Percentiles rank a stretch among this genome's conserved stretches.
Evolutionary conservation across 2,329 filamentous ascomycete species (phyloP).

Genomic region (Botrytis fragariae): DNA sequence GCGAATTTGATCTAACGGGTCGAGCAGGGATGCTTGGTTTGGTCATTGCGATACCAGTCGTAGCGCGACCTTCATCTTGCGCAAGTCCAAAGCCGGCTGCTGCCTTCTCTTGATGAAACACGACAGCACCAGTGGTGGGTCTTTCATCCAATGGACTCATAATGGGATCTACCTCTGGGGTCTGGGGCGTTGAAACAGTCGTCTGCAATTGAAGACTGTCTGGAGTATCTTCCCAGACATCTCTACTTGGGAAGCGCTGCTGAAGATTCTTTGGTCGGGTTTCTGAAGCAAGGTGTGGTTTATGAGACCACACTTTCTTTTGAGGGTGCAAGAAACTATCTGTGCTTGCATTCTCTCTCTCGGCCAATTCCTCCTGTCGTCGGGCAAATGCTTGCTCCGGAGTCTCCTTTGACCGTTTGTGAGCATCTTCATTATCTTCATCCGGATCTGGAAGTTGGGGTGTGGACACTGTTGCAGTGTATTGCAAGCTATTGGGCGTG

Average conservation of each 20-base stretch:
- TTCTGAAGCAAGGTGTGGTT: conserved; percentile 52
- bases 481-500: conserved; percentile 78
- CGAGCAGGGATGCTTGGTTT: conserved; percentile 59
- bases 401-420: conserved; percentile 39
- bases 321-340: conserved; percentile 54
- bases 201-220: conserved; percentile 79
- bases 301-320: conserved; percentile 49
- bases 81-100: conserved; percentile 27
- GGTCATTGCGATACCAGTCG: conserved; percentile 46
- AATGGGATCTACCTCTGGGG: conserved; percentile 42
- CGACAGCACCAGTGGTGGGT: conserved; percentile 36
- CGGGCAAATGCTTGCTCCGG: conserved; percentile 65
- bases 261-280: conserved; percentile 53
- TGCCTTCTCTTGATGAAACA: conserved; percentile 34
- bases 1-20: conserved; percentile 43
- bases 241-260: conserved; percentile 82
- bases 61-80: conserved; percentile 30
- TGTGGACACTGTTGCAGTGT: conserved; percentile 77
- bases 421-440: conserved; percentile 41
- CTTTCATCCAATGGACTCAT: conserved; percentile 44
- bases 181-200: conserved; percentile 60
- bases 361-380: conserved; percentile 63
- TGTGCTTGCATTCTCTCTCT: conserved; percentile 48
- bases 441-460: conserved; percentile 55
- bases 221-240: conserved; percentile 93